These are phyloP conservation scores for Friedmanniomyces simplex DNA, from an alignment of 495 filamentous ascomycete genomes.

Conservation along the genomic window DNA sequence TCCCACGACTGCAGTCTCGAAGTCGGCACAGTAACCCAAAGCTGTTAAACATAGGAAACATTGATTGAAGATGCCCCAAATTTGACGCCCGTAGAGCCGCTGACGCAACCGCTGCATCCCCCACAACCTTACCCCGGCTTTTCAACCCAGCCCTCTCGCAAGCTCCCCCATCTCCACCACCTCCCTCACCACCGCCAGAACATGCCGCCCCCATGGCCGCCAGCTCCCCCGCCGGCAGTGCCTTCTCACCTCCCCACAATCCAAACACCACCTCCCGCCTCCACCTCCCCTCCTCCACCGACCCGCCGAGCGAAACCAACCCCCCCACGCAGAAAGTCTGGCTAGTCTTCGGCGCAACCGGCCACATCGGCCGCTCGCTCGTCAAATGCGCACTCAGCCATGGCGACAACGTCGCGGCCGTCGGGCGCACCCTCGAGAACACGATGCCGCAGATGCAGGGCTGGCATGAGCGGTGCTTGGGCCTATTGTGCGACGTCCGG, in stretches of 20 bases:
- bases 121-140: not conserved
- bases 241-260: not conserved
- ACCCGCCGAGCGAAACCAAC: conserved; percentile 11
- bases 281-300: conserved; percentile 12
- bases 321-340: conserved; percentile 17
- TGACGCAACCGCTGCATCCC: not conserved
- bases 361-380: conserved; percentile 88
- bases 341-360: conserved; percentile 82
- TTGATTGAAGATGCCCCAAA: not conserved
- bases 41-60: not conserved
- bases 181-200: not conserved
- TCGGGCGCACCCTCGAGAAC: conserved; percentile 76
- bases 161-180: not conserved
- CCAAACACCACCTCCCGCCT: conserved; percentile 1
- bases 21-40: too few relatives aligned
- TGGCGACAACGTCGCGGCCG: conserved; percentile 78
- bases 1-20: too few relatives aligned
- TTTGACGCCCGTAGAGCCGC: not conserved
- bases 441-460: conserved; percentile 58
- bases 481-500: conserved; percentile 81
- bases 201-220: not conserved
- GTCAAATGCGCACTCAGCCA: conserved; percentile 69
- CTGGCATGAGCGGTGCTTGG: conserved; percentile 60
- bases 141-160: not conserved
- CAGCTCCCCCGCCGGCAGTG: not conserved